A percentile compares a stretch with the other conserved stretches of the same genome.
Conservation (phyloP, 2,329 filamentous ascomycete species). For the Didymella glomerata region DNA sequence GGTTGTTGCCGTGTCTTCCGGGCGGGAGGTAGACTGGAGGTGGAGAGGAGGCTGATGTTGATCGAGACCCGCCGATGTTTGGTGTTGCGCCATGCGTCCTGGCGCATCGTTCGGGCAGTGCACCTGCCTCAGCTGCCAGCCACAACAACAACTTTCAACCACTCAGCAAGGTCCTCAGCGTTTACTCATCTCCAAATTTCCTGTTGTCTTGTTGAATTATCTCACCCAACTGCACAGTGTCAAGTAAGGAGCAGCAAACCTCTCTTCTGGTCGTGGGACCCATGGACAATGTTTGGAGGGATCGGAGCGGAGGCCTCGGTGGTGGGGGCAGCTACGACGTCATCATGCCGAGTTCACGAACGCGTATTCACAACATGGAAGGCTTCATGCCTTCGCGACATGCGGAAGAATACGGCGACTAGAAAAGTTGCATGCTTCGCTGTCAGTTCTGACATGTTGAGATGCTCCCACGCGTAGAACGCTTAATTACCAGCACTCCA, state of each 20-base stretch:
- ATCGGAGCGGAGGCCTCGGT: not conserved
- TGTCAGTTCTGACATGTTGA: not conserved
- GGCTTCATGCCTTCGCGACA: not conserved
- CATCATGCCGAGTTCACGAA: conserved; percentile 12
- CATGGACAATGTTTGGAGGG: not conserved
- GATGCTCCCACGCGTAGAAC: conserved; percentile 2
- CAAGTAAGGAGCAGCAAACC: not conserved
- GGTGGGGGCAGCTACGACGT: conserved; percentile 22
- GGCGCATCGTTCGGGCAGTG: not conserved
- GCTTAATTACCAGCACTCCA: not conserved
- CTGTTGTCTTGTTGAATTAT: not conserved
- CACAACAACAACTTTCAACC: not conserved
- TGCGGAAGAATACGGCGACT: conserved; percentile 13
- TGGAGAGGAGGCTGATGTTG: not conserved
- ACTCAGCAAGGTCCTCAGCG: not conserved
- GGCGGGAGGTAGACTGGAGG: not conserved
- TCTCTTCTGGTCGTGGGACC: not conserved
- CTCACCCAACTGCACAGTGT: not conserved
- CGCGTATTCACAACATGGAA: not conserved
- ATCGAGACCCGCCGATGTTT: not conserved
- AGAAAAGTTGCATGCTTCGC: not conserved
- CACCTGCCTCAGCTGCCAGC: not conserved
- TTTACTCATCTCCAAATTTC: not conserved
- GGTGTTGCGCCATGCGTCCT: conserved; percentile 3
- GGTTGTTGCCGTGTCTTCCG: not conserved